These are phyloP conservation scores for Arctium minus DNA, from an alignment of 129 eudicot genomes.

Conservation along the genomic window DNA sequence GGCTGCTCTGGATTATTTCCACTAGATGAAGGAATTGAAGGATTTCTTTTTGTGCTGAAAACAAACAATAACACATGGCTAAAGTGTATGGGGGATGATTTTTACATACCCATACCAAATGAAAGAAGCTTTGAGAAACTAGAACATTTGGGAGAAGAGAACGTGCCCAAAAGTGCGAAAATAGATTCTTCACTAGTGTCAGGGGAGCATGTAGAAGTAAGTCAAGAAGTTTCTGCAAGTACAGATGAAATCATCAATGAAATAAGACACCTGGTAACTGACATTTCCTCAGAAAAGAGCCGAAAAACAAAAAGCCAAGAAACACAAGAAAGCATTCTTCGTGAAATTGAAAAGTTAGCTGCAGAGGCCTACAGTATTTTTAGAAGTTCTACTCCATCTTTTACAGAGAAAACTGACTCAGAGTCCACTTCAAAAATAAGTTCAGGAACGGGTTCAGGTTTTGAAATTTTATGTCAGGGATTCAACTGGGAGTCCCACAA, in stretches of 20 bases:
- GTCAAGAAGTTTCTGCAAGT: constrained; percentile 36
- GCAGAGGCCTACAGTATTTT: constrained; percentile 95
- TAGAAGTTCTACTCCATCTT: constrained; percentile 55
- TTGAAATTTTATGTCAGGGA: constrained; percentile 83
- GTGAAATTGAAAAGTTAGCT: constrained; percentile 91
- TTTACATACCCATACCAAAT: constrained; percentile 59
- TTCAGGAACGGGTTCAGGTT: constrained; percentile 93
- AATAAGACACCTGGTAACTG: constrained; percentile 75
- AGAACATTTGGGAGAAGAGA: constrained; percentile 12
- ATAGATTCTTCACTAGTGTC: background rate
- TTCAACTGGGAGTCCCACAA: constrained; percentile 98
- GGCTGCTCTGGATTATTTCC: constrained; percentile 60
- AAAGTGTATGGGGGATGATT: constrained; percentile 66
- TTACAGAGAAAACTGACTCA: constrained; percentile 24
- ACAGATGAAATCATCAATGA: constrained; percentile 79
- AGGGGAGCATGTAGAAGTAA: constrained; percentile 8
- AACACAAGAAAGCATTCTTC: constrained; percentile 76
- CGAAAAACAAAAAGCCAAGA: constrained; percentile 60
- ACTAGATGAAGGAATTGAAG: constrained; percentile 45
- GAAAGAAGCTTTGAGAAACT: constrained; percentile 9
- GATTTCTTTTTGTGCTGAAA: constrained; percentile 84
- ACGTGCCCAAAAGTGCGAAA: background rate
- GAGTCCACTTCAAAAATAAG: constrained; percentile 46
- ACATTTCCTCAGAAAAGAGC: constrained; percentile 67
- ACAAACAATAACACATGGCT: constrained; percentile 69